Percentiles rank a stretch among this genome's conserved stretches.
Conservation (phyloP, 169 alveolate genomes). For the Eimeria mitis region DNA sequence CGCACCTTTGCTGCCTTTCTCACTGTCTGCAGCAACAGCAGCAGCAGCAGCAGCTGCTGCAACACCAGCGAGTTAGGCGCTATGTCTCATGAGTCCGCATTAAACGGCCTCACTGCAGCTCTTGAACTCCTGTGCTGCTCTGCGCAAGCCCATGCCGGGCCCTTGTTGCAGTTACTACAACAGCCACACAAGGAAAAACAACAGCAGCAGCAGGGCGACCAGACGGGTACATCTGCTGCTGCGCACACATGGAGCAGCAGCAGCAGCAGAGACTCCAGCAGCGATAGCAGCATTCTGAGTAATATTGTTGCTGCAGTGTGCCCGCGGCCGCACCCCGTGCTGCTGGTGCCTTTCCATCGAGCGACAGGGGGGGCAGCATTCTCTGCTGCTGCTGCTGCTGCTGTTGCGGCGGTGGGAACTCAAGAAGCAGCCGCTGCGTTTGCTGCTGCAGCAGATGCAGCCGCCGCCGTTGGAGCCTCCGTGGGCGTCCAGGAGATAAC, state of each 20-base stretch:
- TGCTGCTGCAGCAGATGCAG: constrained; percentile 55
- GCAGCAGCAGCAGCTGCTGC: constrained; percentile 50
- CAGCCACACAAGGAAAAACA: constrained; percentile 1
- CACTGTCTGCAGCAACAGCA: constrained; percentile 7
- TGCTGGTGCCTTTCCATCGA: not conserved
- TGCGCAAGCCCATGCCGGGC: constrained; percentile 6
- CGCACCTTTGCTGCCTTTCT: constrained; percentile 31
- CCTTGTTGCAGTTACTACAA: constrained; percentile 38
- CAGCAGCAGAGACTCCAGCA: constrained; percentile 9
- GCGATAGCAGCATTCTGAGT: constrained; percentile 34
- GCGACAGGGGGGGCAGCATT: not conserved
- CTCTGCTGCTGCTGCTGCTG: constrained; percentile 49
- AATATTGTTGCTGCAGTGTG: constrained; percentile 30
- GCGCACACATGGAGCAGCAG: not conserved
- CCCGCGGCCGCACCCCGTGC: constrained; percentile 18
- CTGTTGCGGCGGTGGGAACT: constrained; percentile 65
- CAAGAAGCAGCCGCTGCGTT: constrained; percentile 27
- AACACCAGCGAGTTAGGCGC: not conserved
- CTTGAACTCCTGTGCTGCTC: constrained; percentile 49
- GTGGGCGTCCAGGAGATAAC: constrained; percentile 6
- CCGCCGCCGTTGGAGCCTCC: not conserved
- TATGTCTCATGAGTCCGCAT: not conserved
- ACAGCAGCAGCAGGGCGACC: not conserved
- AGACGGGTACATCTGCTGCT: not conserved
- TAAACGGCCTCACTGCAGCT: constrained; percentile 52